Base-by-base conservation (phyloP, 352 stramenopile genomes). In the Phytophthora megakarya region DNA sequence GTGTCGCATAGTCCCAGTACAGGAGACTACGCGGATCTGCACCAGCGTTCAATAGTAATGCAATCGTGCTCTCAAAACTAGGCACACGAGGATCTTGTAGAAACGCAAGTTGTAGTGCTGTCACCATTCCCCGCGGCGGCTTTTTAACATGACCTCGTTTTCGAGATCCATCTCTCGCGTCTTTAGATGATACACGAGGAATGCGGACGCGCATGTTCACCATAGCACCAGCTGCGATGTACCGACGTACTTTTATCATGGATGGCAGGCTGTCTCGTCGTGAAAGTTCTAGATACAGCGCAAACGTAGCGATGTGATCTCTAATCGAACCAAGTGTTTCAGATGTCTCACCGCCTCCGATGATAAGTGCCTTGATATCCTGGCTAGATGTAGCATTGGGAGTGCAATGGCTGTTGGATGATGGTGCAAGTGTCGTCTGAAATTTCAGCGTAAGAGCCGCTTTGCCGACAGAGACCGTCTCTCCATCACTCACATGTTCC, bases 1-100 rank as follows among this genome's bases (percentile, higher is more conserved):
- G 71, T 2, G 72, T 78, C 7, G 77, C 82, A 52, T 89, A 91
- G 19, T 75, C 54, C 81, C 79, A 93, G 19, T 81, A 76, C 19
- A 93, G 38, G 4, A 89, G 59, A 21, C 60, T 72, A 8, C 70
- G 69, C 5, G 73, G 66, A 25, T 87, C 70, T 13, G 81, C 81
- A 5, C 72, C 71, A 7, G 76, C 62, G 16, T 62, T 67, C 5
- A 88, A 50, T 21, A 93, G 70, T 37, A 83, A 52, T 22, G 67
- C 61, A 12, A 87, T 68, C 1, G 44, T 75, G 26, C 61, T 66
- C 16, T 73, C 61, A 38, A 86, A 72, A n/a, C 46, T 72, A 10
- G 53, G 32, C 7, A 76, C 51, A 12, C 71, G 70, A 13, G 69
- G 45, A 21, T 74, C 52, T 43, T 65, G 58, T 6, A 74, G 33